Base-by-base conservation (phyloP, 164 flowering plant species). In the Paratinospora sagittata region DNA sequence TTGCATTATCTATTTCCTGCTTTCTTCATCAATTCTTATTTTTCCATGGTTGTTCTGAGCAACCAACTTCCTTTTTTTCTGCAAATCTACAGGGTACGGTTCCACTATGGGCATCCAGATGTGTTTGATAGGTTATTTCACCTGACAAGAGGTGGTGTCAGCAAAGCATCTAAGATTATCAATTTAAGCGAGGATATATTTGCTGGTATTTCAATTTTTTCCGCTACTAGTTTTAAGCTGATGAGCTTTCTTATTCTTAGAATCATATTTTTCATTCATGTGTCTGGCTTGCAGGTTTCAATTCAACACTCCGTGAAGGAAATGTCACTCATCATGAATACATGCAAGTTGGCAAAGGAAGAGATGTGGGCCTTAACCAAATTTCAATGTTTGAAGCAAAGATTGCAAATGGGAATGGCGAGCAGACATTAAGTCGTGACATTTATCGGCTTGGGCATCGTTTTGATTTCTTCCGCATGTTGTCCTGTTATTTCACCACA, bases 51-150 rank as follows among this genome's bases (percentile, higher is more conserved):
- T 26, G 66, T 0, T 6, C n/a, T 11, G 8, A 68, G 11, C 6
- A 27, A 27, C 67, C 6, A 37, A 60, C 34, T 33, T 62, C 36
- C 58, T 63, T 63, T 36, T 12, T 66, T 37, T 52, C 63, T 69
- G 34, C 69, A 27, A 30, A 21, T 17, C 37, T n/a, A 76, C 37
- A 95, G 98, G 89, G 98, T 95, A 49, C 96, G 99, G 6, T 92
- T 95, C 80, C 99, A 95, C 79, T 95, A 93, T 82, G 99, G 98
- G 23, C 98, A 93, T 81, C 96, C 99, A 8, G 99, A 96, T 84
- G 96, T 96, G 12, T 96, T 96, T 72, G 99, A 96, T 80, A 82
- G 99, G 78, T 78, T 96, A 45, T 96, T 93, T 81, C 98, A 93
- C 82, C 88, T 96, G 10, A 86, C 97, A 0, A 83, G 99, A 72